These are phyloP conservation scores for Theobroma cacao DNA, from an alignment of 345 rosid genomes.

Conservation along the genomic window DNA sequence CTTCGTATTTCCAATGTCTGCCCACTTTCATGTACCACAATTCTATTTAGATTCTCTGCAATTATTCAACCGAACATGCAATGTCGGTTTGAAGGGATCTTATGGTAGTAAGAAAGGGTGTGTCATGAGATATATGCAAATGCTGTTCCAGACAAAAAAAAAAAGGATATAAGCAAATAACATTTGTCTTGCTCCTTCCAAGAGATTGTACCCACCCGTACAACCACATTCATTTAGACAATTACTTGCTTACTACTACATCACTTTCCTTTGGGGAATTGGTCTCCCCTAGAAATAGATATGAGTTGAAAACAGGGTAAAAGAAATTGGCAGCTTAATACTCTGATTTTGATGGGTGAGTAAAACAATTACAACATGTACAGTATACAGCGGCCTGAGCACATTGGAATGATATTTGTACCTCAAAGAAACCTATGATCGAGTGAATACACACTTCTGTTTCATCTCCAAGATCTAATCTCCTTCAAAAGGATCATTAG, in stretches of 20 bases:
- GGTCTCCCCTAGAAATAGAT: neutral
- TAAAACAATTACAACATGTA: neutral
- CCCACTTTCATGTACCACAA: neutral
- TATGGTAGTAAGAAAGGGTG: neutral
- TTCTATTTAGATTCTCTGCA: neutral
- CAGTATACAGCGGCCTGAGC: neutral
- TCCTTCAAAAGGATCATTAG: neutral
- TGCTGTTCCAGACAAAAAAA: no score
- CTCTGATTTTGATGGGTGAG: neutral
- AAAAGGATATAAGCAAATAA: no score
- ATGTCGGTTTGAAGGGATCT: neutral
- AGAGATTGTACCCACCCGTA: neutral
- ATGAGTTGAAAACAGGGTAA: neutral
- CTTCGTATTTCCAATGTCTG: neutral
- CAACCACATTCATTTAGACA: neutral
- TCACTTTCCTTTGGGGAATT: neutral
- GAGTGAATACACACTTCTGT: neutral
- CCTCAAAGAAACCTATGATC: constrained; percentile 4
- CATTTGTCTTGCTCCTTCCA: no score
- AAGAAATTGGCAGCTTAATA: neutral
- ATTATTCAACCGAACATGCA: neutral
- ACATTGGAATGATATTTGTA: neutral
- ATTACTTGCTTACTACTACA: neutral
- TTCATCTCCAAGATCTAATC: neutral
- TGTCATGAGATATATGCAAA: neutral